Conservation (phyloP, 805 yeast species). For the Nakazawaea ernobii region DNA sequence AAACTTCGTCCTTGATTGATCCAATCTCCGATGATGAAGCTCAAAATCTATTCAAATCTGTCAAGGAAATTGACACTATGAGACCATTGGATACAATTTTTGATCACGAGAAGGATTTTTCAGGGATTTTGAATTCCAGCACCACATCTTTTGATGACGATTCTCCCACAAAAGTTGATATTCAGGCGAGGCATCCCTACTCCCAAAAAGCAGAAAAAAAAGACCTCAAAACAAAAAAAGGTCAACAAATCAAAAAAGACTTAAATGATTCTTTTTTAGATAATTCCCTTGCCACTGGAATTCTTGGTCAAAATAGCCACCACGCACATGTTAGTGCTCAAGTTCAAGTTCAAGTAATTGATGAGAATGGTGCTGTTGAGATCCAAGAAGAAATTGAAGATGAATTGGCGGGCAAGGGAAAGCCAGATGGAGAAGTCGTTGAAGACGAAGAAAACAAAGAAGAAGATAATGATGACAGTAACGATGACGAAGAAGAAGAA, state of each 20-base stretch:
- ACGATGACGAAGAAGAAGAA: background rate
- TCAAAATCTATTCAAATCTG: background rate
- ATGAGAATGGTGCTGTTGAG: background rate
- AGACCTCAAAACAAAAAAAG: background rate
- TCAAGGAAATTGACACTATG: conserved; percentile 3
- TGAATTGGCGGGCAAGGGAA: conserved; percentile 10
- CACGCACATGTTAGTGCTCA: conserved; percentile 1
- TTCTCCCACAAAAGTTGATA: conserved; percentile 2
- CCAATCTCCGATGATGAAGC: background rate
- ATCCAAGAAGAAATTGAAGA: conserved; percentile 7
- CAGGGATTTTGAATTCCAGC: background rate
- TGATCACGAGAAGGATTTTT: conserved; percentile 4
- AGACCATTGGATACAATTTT: conserved; percentile 7
- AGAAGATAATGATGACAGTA: background rate
- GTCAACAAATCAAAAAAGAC: background rate
- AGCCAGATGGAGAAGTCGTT: conserved; percentile 1
- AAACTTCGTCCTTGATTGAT: background rate
- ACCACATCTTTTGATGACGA: background rate
- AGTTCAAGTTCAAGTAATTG: conserved; percentile 4
- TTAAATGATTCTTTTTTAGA: conserved; percentile 7
- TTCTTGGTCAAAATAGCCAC: background rate
- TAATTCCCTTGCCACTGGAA: conserved; percentile 9
- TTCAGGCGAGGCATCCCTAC: conserved; percentile 11
- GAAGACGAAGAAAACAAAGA: background rate
- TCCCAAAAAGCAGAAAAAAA: conserved; percentile 6